Evolutionary conservation across 441 rosid species (phyloP).

Genomic region (Arabidopsis hybrid): DNA sequence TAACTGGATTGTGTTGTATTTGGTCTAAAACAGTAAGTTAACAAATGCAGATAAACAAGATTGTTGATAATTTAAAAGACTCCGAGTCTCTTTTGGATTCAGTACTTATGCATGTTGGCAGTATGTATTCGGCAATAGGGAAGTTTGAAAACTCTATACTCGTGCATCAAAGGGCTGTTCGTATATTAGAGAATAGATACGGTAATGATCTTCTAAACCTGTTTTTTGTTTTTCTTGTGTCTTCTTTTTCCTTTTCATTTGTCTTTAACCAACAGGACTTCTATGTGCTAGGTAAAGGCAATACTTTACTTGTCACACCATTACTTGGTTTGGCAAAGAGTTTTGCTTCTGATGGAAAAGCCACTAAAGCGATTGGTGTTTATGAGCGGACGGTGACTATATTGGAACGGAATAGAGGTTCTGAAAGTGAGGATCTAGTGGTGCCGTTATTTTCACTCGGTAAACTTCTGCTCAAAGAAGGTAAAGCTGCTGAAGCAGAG

Average conservation of each 20-base stretch:
- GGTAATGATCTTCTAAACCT: slow-evolving; percentile 50
- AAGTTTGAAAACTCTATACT: slow-evolving; percentile 64
- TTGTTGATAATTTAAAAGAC: slow-evolving; percentile 57
- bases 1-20: slow-evolving; percentile 17
- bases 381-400: slow-evolving; percentile 63
- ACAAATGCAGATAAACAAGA: slow-evolving; percentile 64
- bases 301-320: slow-evolving; percentile 67
- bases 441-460: slow-evolving; percentile 75
- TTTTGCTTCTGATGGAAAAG: slow-evolving; percentile 65
- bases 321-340: slow-evolving; percentile 85
- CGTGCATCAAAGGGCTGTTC: slow-evolving; percentile 59
- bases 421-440: slow-evolving; percentile 75
- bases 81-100: slow-evolving; percentile 73
- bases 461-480: slow-evolving; percentile 77
- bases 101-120: slow-evolving; percentile 77
- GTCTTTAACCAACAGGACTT: background rate
- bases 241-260: background rate
- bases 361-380: slow-evolving; percentile 56
- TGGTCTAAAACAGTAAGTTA: slow-evolving; percentile 5
- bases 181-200: slow-evolving; percentile 59
- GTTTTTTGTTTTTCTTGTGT: background rate
- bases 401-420: slow-evolving; percentile 70
- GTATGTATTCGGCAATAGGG: slow-evolving; percentile 79
- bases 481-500: slow-evolving; percentile 72
- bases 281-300: slow-evolving; percentile 53